Evolutionary conservation across 805 yeast species (phyloP).

Genomic region (Barnettozyma vustinii): DNA sequence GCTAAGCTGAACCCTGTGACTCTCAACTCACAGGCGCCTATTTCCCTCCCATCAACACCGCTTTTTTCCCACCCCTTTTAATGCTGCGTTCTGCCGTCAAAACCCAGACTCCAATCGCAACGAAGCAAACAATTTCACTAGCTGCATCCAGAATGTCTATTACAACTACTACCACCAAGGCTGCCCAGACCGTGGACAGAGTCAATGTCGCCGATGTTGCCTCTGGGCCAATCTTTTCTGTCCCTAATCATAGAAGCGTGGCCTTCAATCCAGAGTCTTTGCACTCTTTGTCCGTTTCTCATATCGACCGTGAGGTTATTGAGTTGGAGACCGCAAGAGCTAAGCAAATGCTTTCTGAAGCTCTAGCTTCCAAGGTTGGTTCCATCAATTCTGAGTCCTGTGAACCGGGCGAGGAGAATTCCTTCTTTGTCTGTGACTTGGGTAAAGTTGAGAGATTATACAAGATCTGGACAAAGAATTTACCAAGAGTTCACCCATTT

Average conservation of each 20-base stretch:
- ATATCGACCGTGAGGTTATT: background rate
- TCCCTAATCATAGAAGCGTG: background rate
- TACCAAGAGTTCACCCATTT: conserved; percentile 79
- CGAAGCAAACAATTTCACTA: background rate
- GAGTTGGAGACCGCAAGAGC: conserved; percentile 28
- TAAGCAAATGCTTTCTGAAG: conserved; percentile 32
- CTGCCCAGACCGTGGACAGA: conserved; percentile 5
- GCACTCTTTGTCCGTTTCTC: conserved; percentile 1
- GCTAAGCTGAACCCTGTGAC: conserved; percentile 9
- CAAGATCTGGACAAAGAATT: conserved; percentile 52
- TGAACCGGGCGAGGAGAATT: conserved; percentile 72
- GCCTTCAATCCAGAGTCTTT: background rate
- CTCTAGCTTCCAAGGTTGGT: conserved; percentile 36
- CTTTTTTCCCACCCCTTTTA: background rate
- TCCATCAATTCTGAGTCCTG: conserved; percentile 52
- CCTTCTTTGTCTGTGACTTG: conserved; percentile 85
- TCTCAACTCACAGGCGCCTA: conserved; percentile 7
- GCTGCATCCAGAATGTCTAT: conserved; percentile 15
- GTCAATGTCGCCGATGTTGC: background rate
- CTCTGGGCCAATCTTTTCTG: background rate
- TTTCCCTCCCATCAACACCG: too few species aligned
- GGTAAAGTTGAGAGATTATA: conserved; percentile 62
- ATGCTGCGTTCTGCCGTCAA: conserved; percentile 19
- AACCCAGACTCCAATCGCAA: conserved; percentile 12
- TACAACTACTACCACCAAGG: conserved; percentile 11